A percentile compares a stretch with the other conserved stretches of the same genome.
phyloP scores from a whole-genome alignment of 345 rosid genomes.

The Murraya paniculata region DNA sequence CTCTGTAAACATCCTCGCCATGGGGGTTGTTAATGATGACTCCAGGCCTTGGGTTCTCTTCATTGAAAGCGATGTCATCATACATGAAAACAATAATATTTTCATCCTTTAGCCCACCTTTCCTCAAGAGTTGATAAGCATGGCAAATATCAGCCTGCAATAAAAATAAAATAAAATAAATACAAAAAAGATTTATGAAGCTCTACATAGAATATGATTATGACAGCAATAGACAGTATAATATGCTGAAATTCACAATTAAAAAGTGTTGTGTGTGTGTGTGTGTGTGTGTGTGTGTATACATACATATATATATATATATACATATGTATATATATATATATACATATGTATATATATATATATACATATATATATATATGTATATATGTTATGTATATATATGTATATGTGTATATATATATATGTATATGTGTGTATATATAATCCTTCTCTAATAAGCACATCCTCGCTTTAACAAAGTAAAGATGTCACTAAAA shows the following conservation, averaged over 20 bases:
- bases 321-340: too few species aligned
- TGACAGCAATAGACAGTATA: too few species aligned
- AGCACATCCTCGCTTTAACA: too few species aligned
- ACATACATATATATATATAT: too few species aligned
- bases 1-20: conserved; percentile 79
- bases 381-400: too few species aligned
- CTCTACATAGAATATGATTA: background rate
- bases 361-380: too few species aligned
- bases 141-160: conserved; percentile 88
- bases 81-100: conserved; percentile 92
- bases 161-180: background rate
- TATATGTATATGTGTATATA: too few species aligned
- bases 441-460: too few species aligned
- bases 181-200: background rate
- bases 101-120: conserved; percentile 92
- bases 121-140: conserved; percentile 86
- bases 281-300: background rate
- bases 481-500: too few species aligned
- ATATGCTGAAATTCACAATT: background rate
- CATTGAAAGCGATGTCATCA: conserved; percentile 76
- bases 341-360: too few species aligned
- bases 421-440: too few species aligned
- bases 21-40: conserved; percentile 73
- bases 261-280: background rate
- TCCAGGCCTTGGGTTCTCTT: conserved; percentile 87